Evolutionary conservation across 306 rosid species (phyloP), one percentile per base, ranked within the genome.

Genomic region (Quercus cerris): DNA sequence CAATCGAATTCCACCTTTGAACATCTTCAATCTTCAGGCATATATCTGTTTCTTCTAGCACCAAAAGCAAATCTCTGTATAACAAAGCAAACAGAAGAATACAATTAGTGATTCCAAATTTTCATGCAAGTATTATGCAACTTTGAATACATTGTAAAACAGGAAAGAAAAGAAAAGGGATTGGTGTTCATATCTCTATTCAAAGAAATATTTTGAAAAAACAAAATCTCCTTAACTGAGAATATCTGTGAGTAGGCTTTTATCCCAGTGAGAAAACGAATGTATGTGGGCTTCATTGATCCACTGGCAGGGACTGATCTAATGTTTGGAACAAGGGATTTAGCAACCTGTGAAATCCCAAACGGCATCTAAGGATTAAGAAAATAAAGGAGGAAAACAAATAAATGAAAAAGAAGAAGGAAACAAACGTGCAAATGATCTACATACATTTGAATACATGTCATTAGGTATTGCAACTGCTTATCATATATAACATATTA

Each of bases 221-320:
- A 64, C 44, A 49, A 46, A 35, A 13, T 17, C 72, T 80, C 75
- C 94, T 90, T 89, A 88, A 94, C 99, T 84, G 97, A 87, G 83
- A 94, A 94, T 82, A 94, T 94, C 78, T 93, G 97, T 38, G 97
- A 87, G 85, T 93, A 93, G 62, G 97, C 99, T 87, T 92, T 94
- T 81, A 93, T 62, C 75, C 98, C 99, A 2, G 97, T 93, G 85
- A 93, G 98, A 83, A 93, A 93, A 67, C 93, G 91, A 76, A 93
- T 90, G 86, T 95, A 95, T 3, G 93, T 91, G 30, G 97, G 97
- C 84, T 83, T 93, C 90, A 71, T 85, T 46, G 97, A 85, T 81
- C 97, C 92, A 8, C 84, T 91, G 62, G 85, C 41, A 62, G 81
- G 86, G 78, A 82, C 75, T 14, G 99, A 91, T 89, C 99, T 84